Percentiles rank a stretch among this genome's conserved stretches.
Conservation (phyloP, 352 stramenopile species). For the Elongisporangium prolatum region DNA sequence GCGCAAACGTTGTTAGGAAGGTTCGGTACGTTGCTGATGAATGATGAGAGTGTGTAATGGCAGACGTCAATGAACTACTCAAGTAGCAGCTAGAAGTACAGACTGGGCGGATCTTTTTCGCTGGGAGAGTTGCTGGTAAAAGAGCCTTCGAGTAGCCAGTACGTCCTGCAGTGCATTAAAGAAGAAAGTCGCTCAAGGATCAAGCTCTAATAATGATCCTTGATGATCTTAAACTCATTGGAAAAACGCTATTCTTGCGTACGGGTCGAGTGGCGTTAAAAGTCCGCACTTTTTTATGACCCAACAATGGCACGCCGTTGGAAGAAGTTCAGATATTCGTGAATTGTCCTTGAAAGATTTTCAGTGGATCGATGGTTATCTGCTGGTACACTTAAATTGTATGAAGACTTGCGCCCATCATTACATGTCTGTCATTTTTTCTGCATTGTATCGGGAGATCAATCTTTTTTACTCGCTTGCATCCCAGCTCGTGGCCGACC, state of each 20-base stretch:
- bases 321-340: background rate
- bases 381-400: background rate
- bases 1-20: background rate
- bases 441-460: background rate
- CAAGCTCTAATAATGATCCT: background rate
- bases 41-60: background rate
- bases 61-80: background rate
- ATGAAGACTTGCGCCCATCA: background rate
- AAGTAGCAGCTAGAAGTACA: background rate
- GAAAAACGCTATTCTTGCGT: background rate
- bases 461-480: background rate
- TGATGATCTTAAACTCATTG: background rate
- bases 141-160: background rate
- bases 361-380: background rate
- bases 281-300: background rate
- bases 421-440: background rate
- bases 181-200: background rate
- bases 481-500: background rate
- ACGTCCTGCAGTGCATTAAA: background rate
- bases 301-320: background rate
- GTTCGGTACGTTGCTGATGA: background rate
- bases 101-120: background rate
- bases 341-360: background rate
- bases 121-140: background rate
- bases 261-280: background rate